Evolutionary conservation across 257 asterid genomes (phyloP).

Genomic region (Orobanche coerulescens): DNA sequence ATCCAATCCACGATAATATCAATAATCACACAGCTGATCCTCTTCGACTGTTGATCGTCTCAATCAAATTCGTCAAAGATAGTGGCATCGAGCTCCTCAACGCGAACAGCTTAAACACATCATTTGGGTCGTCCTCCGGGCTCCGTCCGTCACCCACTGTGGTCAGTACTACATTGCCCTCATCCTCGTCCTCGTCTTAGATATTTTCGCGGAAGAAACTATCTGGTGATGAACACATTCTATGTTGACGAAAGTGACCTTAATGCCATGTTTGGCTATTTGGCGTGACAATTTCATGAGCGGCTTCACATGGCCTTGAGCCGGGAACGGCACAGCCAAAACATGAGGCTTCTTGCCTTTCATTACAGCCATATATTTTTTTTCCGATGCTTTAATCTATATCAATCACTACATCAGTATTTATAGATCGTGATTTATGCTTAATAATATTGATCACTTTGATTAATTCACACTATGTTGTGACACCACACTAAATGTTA

Average conservation of each 20-base stretch:
- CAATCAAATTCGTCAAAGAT: slow-evolving; percentile 21
- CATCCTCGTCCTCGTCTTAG: background rate
- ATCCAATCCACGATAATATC: slow-evolving; percentile 32
- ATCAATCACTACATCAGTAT: too few species aligned
- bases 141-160: slow-evolving; percentile 29
- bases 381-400: too few species aligned
- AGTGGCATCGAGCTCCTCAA: slow-evolving; percentile 22
- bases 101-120: background rate
- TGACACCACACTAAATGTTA: too few species aligned
- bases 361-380: slow-evolving; percentile 1
- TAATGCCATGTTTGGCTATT: slow-evolving; percentile 36
- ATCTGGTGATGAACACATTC: slow-evolving; percentile 29
- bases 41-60: slow-evolving; percentile 21
- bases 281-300: slow-evolving; percentile 33
- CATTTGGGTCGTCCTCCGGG: slow-evolving; percentile 14
- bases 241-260: slow-evolving; percentile 42
- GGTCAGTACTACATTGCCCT: slow-evolving; percentile 6
- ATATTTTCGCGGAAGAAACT: slow-evolving; percentile 6
- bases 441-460: too few species aligned
- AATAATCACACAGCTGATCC: slow-evolving; percentile 30
- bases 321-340: slow-evolving; percentile 41
- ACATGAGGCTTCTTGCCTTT: slow-evolving; percentile 26
- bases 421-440: too few species aligned
- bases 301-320: slow-evolving; percentile 51
- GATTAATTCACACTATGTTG: too few species aligned